phyloP scores from a whole-genome alignment of 768 basidiomycete species.

The Paxillus rubicundulus region DNA sequence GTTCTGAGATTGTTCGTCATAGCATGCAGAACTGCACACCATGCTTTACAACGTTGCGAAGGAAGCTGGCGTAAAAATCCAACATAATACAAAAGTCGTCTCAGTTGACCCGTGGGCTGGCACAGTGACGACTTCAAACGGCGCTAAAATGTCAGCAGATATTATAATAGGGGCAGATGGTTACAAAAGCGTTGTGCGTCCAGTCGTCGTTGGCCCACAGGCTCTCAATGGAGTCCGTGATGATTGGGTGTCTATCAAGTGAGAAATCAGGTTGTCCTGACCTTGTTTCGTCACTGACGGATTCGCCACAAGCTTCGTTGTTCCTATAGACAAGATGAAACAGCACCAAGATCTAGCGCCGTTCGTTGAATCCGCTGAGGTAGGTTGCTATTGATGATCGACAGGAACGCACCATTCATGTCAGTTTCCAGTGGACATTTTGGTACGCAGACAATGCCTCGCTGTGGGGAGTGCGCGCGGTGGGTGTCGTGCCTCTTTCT shows the following conservation, averaged over 20 bases:
- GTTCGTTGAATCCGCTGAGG: conserved; percentile 9
- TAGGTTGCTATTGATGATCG: background rate
- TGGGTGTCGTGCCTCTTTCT: background rate
- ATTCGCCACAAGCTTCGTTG: conserved; percentile 9
- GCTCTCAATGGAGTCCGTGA: conserved; percentile 7
- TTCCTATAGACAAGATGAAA: conserved; percentile 14
- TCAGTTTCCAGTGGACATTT: conserved; percentile 13
- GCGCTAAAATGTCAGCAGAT: conserved; percentile 45
- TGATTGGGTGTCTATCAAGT: conserved; percentile 15
- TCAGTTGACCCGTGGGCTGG: conserved; percentile 32
- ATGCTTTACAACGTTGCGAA: conserved; percentile 47
- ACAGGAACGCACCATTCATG: background rate
- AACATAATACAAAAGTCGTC: conserved; percentile 40
- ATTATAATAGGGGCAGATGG: conserved; percentile 64
- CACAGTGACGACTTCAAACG: conserved; percentile 34
- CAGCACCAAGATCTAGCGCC: conserved; percentile 16
- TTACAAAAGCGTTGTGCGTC: conserved; percentile 40
- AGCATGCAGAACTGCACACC: conserved; percentile 54
- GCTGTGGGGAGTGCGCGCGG: conserved; percentile 15
- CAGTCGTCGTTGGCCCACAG: conserved; percentile 30
- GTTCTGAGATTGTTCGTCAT: background rate
- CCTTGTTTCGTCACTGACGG: background rate
- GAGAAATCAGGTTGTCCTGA: background rate
- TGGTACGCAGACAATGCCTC: conserved; percentile 25
- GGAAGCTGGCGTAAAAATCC: conserved; percentile 46